Percentiles rank a stretch among this genome's conserved stretches.
Conservation (phyloP, 768 basidiomycete genomes). For the Suillus ampliporus region DNA sequence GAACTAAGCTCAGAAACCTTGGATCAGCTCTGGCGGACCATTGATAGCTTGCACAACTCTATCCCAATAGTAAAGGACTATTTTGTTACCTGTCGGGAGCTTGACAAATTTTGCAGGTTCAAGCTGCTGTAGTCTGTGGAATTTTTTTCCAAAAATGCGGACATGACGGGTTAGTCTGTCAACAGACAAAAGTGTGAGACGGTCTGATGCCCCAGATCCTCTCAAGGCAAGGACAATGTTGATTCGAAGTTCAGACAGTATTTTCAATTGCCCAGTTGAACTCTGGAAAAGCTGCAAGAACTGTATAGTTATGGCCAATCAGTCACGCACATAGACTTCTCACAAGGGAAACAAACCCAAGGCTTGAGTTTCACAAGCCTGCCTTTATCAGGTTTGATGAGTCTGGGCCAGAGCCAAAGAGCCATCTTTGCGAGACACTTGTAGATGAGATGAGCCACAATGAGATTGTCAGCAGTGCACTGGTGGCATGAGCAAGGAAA, state of each 20-base stretch:
- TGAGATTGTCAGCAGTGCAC: slow-evolving; percentile 51
- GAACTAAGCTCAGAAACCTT: slow-evolving; percentile 49
- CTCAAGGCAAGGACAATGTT: slow-evolving; percentile 52
- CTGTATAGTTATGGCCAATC: slow-evolving; percentile 41
- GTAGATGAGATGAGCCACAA: slow-evolving; percentile 70
- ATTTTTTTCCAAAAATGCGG: slow-evolving; percentile 78
- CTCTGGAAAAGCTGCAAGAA: slow-evolving; percentile 64
- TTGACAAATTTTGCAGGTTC: slow-evolving; percentile 61
- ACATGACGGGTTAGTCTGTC: slow-evolving; percentile 71
- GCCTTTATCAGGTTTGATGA: slow-evolving; percentile 49
- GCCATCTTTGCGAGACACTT: slow-evolving; percentile 77
- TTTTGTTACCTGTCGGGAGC: slow-evolving; percentile 65
- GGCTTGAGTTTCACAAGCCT: slow-evolving; percentile 50
- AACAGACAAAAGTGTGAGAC: slow-evolving; percentile 51
- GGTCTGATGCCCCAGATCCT: slow-evolving; percentile 37
- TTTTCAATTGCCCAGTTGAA: slow-evolving; percentile 60
- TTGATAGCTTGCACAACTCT: slow-evolving; percentile 76
- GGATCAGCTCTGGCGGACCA: slow-evolving; percentile 54
- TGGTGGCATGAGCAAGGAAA: slow-evolving; percentile 40
- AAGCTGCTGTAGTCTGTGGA: slow-evolving; percentile 74
- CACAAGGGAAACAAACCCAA: slow-evolving; percentile 51
- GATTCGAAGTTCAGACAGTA: slow-evolving; percentile 63
- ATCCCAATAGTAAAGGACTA: slow-evolving; percentile 83
- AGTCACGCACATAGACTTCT: slow-evolving; percentile 2
- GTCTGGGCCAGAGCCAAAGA: slow-evolving; percentile 70